Conservation (phyloP, 2,329 filamentous ascomycete species). For the Simplicillium sp. region DNA sequence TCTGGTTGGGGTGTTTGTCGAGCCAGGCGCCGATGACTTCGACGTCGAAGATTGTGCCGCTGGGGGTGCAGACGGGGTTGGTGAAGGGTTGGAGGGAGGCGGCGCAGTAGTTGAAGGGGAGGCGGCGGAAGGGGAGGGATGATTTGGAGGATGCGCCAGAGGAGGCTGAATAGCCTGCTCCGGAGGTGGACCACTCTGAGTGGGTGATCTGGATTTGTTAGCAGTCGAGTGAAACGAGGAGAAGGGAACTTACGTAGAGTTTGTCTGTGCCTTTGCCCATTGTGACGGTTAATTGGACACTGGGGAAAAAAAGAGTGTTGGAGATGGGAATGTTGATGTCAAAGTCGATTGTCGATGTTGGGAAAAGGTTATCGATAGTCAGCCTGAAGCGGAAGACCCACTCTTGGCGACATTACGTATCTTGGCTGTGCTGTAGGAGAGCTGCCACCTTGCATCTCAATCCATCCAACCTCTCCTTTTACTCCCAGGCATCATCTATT, state of each 20-base stretch:
- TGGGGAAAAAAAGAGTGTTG: background rate
- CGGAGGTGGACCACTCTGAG: conserved; percentile 90
- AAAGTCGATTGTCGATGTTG: conserved; percentile 1
- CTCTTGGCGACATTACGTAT: background rate
- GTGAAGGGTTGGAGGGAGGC: conserved; percentile 91
- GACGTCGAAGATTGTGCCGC: conserved; percentile 88
- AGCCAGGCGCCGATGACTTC: conserved; percentile 93
- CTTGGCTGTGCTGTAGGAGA: conserved; percentile 3
- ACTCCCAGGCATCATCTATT: too few species aligned
- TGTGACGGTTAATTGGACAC: conserved; percentile 5
- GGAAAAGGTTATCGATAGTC: background rate
- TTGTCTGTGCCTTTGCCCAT: conserved; percentile 37
- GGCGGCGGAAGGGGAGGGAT: conserved; percentile 63
- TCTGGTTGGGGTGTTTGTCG: conserved; percentile 76
- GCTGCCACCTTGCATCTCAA: conserved; percentile 5
- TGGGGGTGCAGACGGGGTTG: conserved; percentile 82
- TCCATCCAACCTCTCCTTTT: background rate
- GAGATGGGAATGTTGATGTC: background rate
- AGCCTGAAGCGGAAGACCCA: background rate
- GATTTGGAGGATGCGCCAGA: conserved; percentile 48
- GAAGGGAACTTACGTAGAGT: conserved; percentile 25
- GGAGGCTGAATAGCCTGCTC: conserved; percentile 71
- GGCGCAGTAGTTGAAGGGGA: conserved; percentile 98
- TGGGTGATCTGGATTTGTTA: conserved; percentile 62
- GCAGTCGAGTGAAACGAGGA: conserved; percentile 1